Evolutionary conservation across 768 basidiomycete species (phyloP).

Genomic region (Crucibulum laeve): DNA sequence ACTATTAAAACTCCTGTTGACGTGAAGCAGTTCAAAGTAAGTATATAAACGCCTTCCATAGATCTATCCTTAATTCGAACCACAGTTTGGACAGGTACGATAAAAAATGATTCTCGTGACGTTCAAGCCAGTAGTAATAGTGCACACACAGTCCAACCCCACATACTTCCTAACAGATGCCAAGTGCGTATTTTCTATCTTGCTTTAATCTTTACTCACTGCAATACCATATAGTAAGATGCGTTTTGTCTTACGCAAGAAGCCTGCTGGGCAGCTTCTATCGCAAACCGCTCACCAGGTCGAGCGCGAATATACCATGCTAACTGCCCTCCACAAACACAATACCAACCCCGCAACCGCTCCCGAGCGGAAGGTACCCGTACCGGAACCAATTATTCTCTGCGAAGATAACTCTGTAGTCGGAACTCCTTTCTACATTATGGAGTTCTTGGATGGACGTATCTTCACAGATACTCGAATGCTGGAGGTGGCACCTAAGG

Average conservation of each 20-base stretch:
- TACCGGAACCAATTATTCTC: slow-evolving; percentile 79
- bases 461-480: slow-evolving; percentile 87
- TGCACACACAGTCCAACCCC: slow-evolving; percentile 72
- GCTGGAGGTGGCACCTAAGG: slow-evolving; percentile 58
- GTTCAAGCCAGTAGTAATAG: slow-evolving; percentile 2
- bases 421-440: slow-evolving; percentile 92
- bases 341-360: slow-evolving; percentile 55
- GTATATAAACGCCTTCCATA: slow-evolving; percentile 12
- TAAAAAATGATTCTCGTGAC: not conserved
- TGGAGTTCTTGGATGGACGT: slow-evolving; percentile 93
- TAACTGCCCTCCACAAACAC: slow-evolving; percentile 71
- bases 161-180: slow-evolving; percentile 90
- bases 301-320: slow-evolving; percentile 86
- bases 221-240: slow-evolving; percentile 30
- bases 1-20: slow-evolving; percentile 59
- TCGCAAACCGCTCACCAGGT: slow-evolving; percentile 93
- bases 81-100: slow-evolving; percentile 82
- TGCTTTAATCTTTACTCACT: not conserved
- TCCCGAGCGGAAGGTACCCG: slow-evolving; percentile 59
- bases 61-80: slow-evolving; percentile 1
- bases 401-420: slow-evolving; percentile 77
- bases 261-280: slow-evolving; percentile 83
- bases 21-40: slow-evolving; percentile 91
- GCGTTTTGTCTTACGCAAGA: slow-evolving; percentile 87
- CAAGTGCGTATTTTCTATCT: slow-evolving; percentile 30